phyloP scores from a whole-genome alignment of 2,329 filamentous ascomycete species.

The Incumbomyces lentus region DNA sequence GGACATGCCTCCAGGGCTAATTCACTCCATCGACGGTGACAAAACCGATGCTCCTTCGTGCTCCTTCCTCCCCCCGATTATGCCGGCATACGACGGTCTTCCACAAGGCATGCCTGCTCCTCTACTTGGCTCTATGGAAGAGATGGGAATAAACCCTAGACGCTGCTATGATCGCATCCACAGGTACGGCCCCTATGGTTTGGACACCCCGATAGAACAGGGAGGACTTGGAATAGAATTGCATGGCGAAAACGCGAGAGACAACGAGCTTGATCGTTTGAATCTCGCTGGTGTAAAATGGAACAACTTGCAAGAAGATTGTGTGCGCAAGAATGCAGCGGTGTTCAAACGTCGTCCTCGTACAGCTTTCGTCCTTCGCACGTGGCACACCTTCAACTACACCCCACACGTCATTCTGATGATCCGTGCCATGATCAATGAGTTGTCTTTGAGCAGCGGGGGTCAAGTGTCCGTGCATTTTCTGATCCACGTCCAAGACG shows the following conservation, averaged over 20 bases:
- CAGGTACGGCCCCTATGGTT: constrained; percentile 51
- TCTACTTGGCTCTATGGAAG: constrained; percentile 52
- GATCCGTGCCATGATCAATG: constrained; percentile 19
- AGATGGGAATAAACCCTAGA: constrained; percentile 51
- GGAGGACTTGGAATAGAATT: constrained; percentile 15
- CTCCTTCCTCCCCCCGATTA: constrained; percentile 10
- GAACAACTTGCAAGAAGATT: constrained; percentile 59
- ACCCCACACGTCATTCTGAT: constrained; percentile 17
- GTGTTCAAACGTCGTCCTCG: constrained; percentile 21
- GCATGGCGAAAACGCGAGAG: constrained; percentile 12
- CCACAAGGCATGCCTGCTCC: constrained; percentile 28
- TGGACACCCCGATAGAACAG: constrained; percentile 20
- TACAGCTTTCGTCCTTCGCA: constrained; percentile 18
- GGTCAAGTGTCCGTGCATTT: constrained; percentile 70
- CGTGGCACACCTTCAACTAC: constrained; percentile 19
- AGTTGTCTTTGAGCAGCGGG: constrained; percentile 57
- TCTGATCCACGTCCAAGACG: constrained; percentile 66
- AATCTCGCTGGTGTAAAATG: constrained; percentile 57
- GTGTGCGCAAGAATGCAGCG: constrained; percentile 53
- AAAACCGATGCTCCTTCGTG: background rate
- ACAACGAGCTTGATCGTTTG: constrained; percentile 14
- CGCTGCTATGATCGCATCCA: constrained; percentile 60
- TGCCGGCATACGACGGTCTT: constrained; percentile 16
- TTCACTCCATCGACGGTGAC: background rate
- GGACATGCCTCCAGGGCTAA: background rate